These are phyloP conservation scores for Alternaria sp. DNA, from an alignment of 2,329 filamentous ascomycete species.

Conservation along the genomic window DNA sequence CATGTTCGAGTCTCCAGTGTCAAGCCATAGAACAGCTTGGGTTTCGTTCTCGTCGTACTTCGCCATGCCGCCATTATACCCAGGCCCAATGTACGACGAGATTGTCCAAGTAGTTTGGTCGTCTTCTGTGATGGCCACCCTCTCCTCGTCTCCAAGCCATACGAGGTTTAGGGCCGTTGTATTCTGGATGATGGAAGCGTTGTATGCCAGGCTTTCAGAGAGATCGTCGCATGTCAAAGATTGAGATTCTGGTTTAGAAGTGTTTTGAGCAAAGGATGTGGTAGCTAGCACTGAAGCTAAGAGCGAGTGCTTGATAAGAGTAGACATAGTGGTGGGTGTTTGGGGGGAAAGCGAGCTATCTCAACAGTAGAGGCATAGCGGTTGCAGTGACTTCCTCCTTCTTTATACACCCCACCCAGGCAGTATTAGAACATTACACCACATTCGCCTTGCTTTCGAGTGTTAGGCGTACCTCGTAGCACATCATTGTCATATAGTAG, in stretches of 20 bases:
- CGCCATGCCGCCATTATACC: background rate
- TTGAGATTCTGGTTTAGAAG: background rate
- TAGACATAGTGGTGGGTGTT: background rate
- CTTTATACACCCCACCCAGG: background rate
- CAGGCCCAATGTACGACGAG: constrained; percentile 1
- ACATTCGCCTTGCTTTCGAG: background rate
- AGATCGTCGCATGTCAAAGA: constrained; percentile 1
- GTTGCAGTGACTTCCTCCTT: background rate
- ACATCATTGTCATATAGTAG: background rate
- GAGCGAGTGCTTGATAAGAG: background rate
- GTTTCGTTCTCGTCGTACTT: background rate
- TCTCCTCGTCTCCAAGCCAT: background rate
- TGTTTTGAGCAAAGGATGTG: background rate
- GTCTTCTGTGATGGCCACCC: background rate
- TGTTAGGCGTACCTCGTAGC: background rate
- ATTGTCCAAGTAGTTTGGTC: background rate
- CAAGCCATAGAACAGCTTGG: constrained; percentile 2
- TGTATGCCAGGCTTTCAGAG: background rate
- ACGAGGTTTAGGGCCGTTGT: background rate
- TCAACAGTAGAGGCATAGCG: background rate
- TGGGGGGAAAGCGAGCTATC: background rate
- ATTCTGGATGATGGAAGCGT: background rate
- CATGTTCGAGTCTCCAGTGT: background rate
- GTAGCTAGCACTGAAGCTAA: background rate
- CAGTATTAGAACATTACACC: background rate